These are phyloP conservation scores for Podaxis carcinomalis DNA, from an alignment of 768 basidiomycete genomes.

Conservation along the genomic window DNA sequence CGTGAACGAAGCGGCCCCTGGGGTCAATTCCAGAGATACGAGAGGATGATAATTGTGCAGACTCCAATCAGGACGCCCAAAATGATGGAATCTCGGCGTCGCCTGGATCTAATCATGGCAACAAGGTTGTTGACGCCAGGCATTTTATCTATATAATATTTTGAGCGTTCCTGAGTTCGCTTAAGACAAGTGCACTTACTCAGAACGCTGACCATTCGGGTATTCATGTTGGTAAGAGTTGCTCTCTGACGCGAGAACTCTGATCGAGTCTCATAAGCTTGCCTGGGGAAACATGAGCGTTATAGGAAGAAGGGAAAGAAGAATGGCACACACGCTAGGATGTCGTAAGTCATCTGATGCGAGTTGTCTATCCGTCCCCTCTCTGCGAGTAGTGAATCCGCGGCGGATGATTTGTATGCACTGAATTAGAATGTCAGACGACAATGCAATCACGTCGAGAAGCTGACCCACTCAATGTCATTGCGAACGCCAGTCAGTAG, in stretches of 20 bases:
- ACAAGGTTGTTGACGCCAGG: slow-evolving; percentile 94
- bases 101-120: slow-evolving; percentile 87
- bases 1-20: background rate
- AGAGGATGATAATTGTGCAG: slow-evolving; percentile 58
- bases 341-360: slow-evolving; percentile 91
- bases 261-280: slow-evolving; percentile 94
- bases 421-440: slow-evolving; percentile 31
- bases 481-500: slow-evolving; percentile 88
- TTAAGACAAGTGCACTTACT: slow-evolving; percentile 42
- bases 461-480: slow-evolving; percentile 79
- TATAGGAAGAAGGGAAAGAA: background rate
- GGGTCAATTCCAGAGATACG: slow-evolving; percentile 41
- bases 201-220: slow-evolving; percentile 78
- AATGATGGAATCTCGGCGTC: slow-evolving; percentile 87
- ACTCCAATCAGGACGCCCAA: slow-evolving; percentile 86
- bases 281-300: slow-evolving; percentile 42
- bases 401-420: slow-evolving; percentile 85
- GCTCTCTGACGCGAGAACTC: slow-evolving; percentile 85
- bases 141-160: slow-evolving; percentile 63
- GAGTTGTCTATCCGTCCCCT: slow-evolving; percentile 87
- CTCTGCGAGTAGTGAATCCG: slow-evolving; percentile 85
- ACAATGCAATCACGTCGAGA: background rate
- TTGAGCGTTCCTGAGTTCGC: background rate
- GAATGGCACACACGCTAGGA: slow-evolving; percentile 63
- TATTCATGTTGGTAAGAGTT: slow-evolving; percentile 74